These are phyloP conservation scores for Canavalia ensiformis DNA, from an alignment of 306 rosid species.

Conservation along the genomic window DNA sequence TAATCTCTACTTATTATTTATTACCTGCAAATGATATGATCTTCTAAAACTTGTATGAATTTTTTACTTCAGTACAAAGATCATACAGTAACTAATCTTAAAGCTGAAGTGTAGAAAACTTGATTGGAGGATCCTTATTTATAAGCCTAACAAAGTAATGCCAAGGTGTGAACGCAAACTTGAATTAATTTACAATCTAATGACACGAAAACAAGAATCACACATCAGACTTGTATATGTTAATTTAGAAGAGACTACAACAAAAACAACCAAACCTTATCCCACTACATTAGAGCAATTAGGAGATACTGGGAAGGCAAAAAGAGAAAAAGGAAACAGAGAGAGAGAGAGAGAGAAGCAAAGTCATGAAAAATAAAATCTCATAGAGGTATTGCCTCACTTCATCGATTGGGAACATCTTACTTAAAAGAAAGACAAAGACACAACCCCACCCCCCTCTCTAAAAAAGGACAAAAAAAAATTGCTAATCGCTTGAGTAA, in stretches of 20 bases:
- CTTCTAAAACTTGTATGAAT: neutral
- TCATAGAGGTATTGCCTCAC: slow-evolving; percentile 13
- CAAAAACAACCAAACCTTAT: neutral
- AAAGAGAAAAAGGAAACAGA: neutral
- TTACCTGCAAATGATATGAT: too few relatives aligned
- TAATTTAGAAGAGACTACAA: neutral
- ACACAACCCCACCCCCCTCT: neutral
- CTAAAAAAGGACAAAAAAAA: slow-evolving; percentile 11
- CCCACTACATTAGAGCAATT: neutral
- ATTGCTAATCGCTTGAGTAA: slow-evolving; percentile 79
- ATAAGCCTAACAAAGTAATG: neutral
- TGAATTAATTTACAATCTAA: neutral
- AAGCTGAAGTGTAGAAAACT: neutral
- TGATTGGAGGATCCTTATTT: neutral
- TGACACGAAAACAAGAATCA: slow-evolving; percentile 4
- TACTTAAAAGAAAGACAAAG: slow-evolving; percentile 26
- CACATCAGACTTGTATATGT: slow-evolving; percentile 8
- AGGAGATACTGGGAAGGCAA: neutral
- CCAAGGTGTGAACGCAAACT: neutral
- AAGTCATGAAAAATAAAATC: slow-evolving; percentile 8
- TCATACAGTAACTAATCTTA: neutral
- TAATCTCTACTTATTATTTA: too few relatives aligned
- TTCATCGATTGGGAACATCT: neutral
- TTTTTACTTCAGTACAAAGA: neutral
- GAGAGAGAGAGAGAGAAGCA: neutral